Evolutionary conservation across 2,329 filamentous ascomycete species (phyloP), one percentile per base, ranked within the genome.

Genomic region (Cucurbitaria berberidis): DNA sequence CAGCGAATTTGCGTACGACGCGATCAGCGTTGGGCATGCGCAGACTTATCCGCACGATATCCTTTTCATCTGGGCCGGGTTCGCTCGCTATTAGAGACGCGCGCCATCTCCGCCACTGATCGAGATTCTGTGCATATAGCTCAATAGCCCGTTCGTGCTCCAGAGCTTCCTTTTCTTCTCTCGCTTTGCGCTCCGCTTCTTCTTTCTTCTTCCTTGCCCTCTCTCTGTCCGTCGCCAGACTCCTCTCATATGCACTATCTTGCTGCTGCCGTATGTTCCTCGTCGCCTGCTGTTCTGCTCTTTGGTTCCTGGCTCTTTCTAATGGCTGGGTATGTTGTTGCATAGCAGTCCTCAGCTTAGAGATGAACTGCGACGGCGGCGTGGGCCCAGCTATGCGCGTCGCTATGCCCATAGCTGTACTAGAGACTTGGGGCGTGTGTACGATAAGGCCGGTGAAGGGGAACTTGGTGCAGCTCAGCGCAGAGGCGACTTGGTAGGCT

Each of bases 241-340:
- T 96, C 56, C 92, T 86, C 76, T 99, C 93, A 74, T 99, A 99
- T 0, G 95, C 95, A 9, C 86, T 89, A 72, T 98, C 92, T 73
- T 99, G 95, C 74, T 96, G 87, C 55, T 89, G 85, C n/a, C 93
- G 85, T 29, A 99, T 80, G 64, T 80, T 90, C 40, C 93, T 84
- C n/a, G 89, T 85, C 2, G 91, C 86, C 70, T 96, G 86, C 62
- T 96, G 90, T 36, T 92, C 91, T 15, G 86, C 84, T 47, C 93
- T 83, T 65, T 91, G 86, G 2, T 88, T 84, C n/a, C 93, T 85
- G 18, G 90, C 87, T 26, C 86, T 82, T 34, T 86, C 86, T 3
- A 99, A 80, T 41, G 93, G 87, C 15, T 88, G 84, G n/a, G 84
- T 84, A 70, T 96, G 90, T 57, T 89, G 87, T 43, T 86, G 82